These are phyloP conservation scores for Agrocybe chaxingu DNA, from an alignment of 768 basidiomycete genomes.

Conservation along the genomic window DNA sequence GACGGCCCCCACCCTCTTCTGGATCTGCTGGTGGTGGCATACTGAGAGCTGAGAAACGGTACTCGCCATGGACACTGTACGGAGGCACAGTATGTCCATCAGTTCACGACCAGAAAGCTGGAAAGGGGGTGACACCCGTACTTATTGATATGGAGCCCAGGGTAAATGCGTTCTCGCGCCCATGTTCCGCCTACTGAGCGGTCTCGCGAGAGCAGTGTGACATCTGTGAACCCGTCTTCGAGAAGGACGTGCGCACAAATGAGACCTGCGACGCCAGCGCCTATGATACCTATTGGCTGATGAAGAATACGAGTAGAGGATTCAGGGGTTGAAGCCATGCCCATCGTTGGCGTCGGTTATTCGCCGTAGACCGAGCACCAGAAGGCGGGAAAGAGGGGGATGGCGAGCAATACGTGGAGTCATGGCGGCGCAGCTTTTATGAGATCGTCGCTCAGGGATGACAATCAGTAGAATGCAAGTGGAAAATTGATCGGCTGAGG, in stretches of 20 bases:
- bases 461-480: too few relatives aligned
- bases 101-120: neutral
- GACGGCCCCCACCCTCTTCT: slow-evolving; percentile 32
- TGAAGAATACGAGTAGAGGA: neutral
- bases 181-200: slow-evolving; percentile 59
- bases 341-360: too few relatives aligned
- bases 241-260: slow-evolving; percentile 55
- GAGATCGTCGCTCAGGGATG: too few relatives aligned
- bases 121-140: slow-evolving; percentile 21
- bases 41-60: slow-evolving; percentile 47
- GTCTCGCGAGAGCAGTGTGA: slow-evolving; percentile 56
- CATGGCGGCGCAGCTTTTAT: too few relatives aligned
- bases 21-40: slow-evolving; percentile 44
- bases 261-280: slow-evolving; percentile 56
- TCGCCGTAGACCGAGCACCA: too few relatives aligned
- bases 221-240: slow-evolving; percentile 53
- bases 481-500: too few relatives aligned
- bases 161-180: slow-evolving; percentile 51
- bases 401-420: too few relatives aligned
- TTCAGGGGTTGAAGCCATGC: too few relatives aligned
- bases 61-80: slow-evolving; percentile 61
- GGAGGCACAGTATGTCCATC: too few relatives aligned
- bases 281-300: slow-evolving; percentile 44
- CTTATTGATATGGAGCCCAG: slow-evolving; percentile 59
- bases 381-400: too few relatives aligned